Percentiles rank a stretch among this genome's conserved stretches.
These are phyloP conservation scores for Fragilaria radians DNA, from an alignment of 108 stramenopile species.

Conservation along the genomic window DNA sequence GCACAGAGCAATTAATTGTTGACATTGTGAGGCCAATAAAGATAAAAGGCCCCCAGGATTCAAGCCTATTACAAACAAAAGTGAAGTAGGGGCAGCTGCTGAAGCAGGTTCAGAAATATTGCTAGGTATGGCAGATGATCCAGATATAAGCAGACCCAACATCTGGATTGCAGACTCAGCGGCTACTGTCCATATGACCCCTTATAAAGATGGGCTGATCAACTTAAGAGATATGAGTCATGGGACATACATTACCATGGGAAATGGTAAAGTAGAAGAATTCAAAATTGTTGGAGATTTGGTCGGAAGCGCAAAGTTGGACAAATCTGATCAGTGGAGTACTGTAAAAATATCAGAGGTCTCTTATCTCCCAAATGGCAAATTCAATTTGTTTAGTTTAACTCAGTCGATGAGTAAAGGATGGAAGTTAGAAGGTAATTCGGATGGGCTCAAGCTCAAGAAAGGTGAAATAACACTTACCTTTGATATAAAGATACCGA, in stretches of 20 bases:
- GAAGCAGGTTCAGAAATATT: too few species aligned
- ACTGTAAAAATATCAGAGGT: too few species aligned
- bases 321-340: too few species aligned
- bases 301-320: conserved; percentile 2
- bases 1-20: conserved; percentile 5
- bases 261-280: background rate
- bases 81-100: too few species aligned
- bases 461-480: conserved; percentile 12
- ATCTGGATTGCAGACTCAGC: background rate
- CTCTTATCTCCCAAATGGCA: too few species aligned
- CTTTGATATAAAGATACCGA: too few species aligned
- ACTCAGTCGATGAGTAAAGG: conserved; percentile 14
- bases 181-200: background rate
- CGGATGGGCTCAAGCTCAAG: conserved; percentile 6
- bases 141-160: too few species aligned
- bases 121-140: too few species aligned
- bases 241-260: background rate
- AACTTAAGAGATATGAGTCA: background rate
- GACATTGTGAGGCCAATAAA: too few species aligned
- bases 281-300: background rate
- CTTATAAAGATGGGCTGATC: background rate
- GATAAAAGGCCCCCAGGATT: too few species aligned
- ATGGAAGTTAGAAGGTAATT: conserved; percentile 23
- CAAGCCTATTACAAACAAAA: too few species aligned
- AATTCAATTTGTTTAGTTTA: too few species aligned